Base-by-base conservation (phyloP, 148 eudicot species). In the Camellia sinensis region DNA sequence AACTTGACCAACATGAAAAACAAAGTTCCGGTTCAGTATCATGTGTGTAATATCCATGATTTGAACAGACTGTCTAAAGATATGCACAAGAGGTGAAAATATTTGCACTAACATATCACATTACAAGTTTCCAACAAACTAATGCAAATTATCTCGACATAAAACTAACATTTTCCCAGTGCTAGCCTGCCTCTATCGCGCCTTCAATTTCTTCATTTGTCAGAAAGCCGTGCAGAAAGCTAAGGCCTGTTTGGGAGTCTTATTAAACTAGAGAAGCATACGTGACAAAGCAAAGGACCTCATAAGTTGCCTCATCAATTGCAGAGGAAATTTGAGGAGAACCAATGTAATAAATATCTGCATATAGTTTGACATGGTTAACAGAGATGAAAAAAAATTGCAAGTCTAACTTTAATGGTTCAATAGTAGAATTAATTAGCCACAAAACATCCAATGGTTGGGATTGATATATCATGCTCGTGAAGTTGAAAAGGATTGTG, bases 151-250 rank as follows among this genome's bases (percentile, higher is more conserved):
- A n/a, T 64, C 17, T 12, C 11, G 22, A 18, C 7, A 12, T 21
- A 5, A 19, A 64, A 6, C 37, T 29, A 1, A 64, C 43, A 64
- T 64, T 22, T 19, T 64, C 67, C 11, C 17, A 6, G 40, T 8
- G 41, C 11, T 19, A 7, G 41, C 67, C 12, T 9, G 6, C 9
- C 15, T 40, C 37, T 29, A 0, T 29, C 37, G 37, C 1, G 22
- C 66, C 66, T 19, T 52, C 21, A 0, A 57, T 57, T 17, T 41
- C 50, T 57, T 45, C 63, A 75, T 60, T 56, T 75, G 77, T 40
- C 78, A 59, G 48, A 74, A 52, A 57, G 15, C 46, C 53, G 7
- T 75, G 18, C 65, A 73, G 62, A 73, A 54, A 54, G 4, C 62
- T 53, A 73, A 54, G 44, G 63, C 62, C 13, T 22, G 62, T 41